These are phyloP conservation scores for Fraxinus paxiana DNA, from an alignment of 305 asterid species.

Conservation along the genomic window DNA sequence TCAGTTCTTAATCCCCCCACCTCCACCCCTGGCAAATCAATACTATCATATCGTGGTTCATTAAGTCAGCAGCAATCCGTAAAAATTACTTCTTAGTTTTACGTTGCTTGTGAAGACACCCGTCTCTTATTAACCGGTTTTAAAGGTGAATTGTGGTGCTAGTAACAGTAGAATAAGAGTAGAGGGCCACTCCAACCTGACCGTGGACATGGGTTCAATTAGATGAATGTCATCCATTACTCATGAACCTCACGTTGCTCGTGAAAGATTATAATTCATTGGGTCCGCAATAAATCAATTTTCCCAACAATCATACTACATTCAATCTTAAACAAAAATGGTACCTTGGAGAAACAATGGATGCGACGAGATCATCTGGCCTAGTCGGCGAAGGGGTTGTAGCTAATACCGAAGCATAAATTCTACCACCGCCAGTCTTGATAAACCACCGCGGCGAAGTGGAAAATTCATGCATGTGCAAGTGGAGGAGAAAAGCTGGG, in stretches of 20 bases:
- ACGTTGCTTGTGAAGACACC: not conserved
- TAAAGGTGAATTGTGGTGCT: not conserved
- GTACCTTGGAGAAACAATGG: slow-evolving; percentile 66
- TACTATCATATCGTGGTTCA: not conserved
- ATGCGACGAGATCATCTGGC: slow-evolving; percentile 52
- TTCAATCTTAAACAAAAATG: not conserved
- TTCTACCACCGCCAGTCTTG: slow-evolving; percentile 16
- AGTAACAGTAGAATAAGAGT: not conserved
- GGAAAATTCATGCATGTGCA: not conserved
- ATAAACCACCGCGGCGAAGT: slow-evolving; percentile 14
- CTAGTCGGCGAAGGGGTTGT: slow-evolving; percentile 37
- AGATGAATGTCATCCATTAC: not conserved
- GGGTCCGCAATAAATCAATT: not conserved
- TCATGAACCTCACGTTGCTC: not conserved
- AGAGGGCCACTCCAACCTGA: not conserved
- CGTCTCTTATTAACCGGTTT: not conserved
- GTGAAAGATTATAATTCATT: not conserved
- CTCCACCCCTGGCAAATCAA: not conserved
- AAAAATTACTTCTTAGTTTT: not conserved
- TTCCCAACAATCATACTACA: not conserved
- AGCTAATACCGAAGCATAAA: slow-evolving; percentile 46
- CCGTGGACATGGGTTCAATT: not conserved
- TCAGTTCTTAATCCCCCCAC: not conserved
- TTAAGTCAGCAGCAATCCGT: not conserved
- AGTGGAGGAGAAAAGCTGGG: slow-evolving; percentile 23